These are phyloP conservation scores for Calonectria fujianensis DNA, from an alignment of 2,329 filamentous ascomycete species.

Conservation along the genomic window DNA sequence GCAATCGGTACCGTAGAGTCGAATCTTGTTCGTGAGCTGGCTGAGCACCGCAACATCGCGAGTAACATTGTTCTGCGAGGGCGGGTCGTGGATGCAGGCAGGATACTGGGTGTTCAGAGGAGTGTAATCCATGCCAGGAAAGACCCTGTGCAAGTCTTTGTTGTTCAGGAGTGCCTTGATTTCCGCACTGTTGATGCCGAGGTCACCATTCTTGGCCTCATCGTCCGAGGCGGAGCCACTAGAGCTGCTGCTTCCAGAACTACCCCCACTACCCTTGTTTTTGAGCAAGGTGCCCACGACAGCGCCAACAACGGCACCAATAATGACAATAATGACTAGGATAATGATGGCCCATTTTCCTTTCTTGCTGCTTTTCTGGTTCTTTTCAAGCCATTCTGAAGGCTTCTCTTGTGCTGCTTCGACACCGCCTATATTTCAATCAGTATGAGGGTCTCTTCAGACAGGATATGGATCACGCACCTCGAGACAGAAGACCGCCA, in stretches of 20 bases:
- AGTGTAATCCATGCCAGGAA: constrained; percentile 96
- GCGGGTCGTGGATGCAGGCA: constrained; percentile 83
- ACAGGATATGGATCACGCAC: constrained; percentile 51
- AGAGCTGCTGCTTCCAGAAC: constrained; percentile 48
- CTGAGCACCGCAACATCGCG: constrained; percentile 92
- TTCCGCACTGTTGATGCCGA: constrained; percentile 83
- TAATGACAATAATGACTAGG: constrained; percentile 77
- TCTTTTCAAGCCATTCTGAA: constrained; percentile 76
- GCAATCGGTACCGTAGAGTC: constrained; percentile 96
- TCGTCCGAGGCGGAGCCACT: constrained; percentile 77
- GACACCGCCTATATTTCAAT: constrained; percentile 50
- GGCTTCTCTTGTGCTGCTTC: constrained; percentile 75
- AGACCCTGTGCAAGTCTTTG: constrained; percentile 89
- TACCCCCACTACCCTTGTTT: constrained; percentile 60
- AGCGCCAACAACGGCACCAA: constrained; percentile 83
- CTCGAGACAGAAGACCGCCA: constrained; percentile 58
- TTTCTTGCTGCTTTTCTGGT: constrained; percentile 78
- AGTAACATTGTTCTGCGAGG: constrained; percentile 95
- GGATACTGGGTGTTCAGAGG: constrained; percentile 94
- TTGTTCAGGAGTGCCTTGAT: constrained; percentile 91
- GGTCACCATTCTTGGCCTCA: constrained; percentile 77
- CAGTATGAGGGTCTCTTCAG: constrained; percentile 23
- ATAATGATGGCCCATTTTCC: constrained; percentile 82
- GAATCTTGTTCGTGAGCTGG: constrained; percentile 90
- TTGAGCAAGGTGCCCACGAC: constrained; percentile 83